These are phyloP conservation scores for Xylariaceae sp. DNA, from an alignment of 2,329 filamentous ascomycete genomes.

Conservation along the genomic window DNA sequence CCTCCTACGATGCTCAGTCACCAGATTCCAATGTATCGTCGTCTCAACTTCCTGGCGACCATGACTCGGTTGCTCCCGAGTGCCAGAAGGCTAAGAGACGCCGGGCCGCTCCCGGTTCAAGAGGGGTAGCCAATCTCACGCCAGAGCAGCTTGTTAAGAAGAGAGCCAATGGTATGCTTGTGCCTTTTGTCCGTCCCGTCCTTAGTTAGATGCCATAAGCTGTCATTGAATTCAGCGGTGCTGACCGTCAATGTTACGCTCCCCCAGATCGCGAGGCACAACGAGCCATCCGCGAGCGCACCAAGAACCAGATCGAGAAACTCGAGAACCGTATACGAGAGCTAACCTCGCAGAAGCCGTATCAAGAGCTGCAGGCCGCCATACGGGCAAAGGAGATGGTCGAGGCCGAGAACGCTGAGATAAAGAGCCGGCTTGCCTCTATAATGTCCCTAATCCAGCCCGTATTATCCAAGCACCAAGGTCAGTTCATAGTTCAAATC, in stretches of 20 bases:
- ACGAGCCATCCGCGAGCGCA: constrained; percentile 80
- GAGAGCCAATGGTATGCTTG: constrained; percentile 55
- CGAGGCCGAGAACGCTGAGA: constrained; percentile 78
- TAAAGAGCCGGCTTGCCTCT: constrained; percentile 68
- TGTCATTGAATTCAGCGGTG: not conserved
- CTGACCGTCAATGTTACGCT: constrained; percentile 12
- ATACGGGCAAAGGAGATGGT: constrained; percentile 76
- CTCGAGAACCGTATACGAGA: constrained; percentile 75
- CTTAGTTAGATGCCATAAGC: constrained; percentile 2
- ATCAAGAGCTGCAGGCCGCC: constrained; percentile 78
- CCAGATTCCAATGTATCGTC: constrained; percentile 28
- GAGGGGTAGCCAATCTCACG: constrained; percentile 65
- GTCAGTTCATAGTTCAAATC: constrained; percentile 19
- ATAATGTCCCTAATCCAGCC: constrained; percentile 68
- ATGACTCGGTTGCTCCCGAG: constrained; percentile 19
- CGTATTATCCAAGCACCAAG: constrained; percentile 45
- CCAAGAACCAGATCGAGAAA: constrained; percentile 75
- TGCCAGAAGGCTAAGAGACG: constrained; percentile 48
- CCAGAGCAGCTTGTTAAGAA: constrained; percentile 75
- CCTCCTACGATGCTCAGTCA: constrained; percentile 29
- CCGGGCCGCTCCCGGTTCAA: constrained; percentile 47
- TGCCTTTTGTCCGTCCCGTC: constrained; percentile 4
- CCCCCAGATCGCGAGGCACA: constrained; percentile 78
- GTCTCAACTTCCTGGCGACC: constrained; percentile 13
- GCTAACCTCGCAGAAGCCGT: constrained; percentile 77